Evolutionary conservation across 257 asterid species (phyloP).

Genomic region (Solanum bulbocastanum): DNA sequence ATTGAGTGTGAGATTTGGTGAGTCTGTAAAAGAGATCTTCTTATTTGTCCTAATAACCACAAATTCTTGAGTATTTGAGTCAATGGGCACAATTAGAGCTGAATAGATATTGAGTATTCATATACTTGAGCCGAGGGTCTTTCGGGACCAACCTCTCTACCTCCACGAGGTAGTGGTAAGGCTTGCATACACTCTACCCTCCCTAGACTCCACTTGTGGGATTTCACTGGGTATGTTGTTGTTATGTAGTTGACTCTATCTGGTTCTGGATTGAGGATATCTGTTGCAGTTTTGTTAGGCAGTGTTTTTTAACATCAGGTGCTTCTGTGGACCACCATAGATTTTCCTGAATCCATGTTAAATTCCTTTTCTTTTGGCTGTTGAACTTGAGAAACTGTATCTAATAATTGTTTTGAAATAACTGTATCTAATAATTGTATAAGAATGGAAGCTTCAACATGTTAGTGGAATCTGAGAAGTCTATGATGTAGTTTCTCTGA

Average conservation of each 20-base stretch:
- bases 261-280: neutral
- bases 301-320: neutral
- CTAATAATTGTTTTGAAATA: neutral
- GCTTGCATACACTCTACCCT: neutral
- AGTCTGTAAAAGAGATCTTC: neutral
- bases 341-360: neutral
- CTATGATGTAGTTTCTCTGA: neutral
- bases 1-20: neutral
- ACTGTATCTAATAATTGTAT: neutral
- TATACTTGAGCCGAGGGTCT: neutral
- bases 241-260: neutral
- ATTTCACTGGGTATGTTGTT: neutral
- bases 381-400: neutral
- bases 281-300: neutral
- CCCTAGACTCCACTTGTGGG: neutral
- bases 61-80: neutral
- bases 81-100: neutral
- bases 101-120: neutral
- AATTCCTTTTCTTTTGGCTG: neutral
- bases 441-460: neutral
- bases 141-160: neutral
- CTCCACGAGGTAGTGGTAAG: neutral
- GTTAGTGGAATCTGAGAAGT: neutral
- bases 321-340: neutral
- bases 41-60: neutral